Evolutionary conservation across 2,329 filamentous ascomycete genomes (phyloP).

Genomic region (Aspergillus transmontanensis): DNA sequence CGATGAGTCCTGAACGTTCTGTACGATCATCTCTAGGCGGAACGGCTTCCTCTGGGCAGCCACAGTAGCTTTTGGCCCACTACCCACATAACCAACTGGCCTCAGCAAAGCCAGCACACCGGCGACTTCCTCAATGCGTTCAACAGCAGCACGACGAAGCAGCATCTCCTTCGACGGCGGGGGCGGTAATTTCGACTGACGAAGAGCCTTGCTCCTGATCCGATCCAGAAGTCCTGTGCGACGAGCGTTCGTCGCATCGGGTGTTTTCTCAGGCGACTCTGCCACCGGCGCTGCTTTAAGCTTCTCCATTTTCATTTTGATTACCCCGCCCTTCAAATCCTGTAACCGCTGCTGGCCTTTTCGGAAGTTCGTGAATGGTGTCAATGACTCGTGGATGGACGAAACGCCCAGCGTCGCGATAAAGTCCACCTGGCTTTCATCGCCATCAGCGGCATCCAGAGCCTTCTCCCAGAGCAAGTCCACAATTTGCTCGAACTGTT

Average conservation of each 20-base stretch:
- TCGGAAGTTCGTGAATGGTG: constrained; percentile 36
- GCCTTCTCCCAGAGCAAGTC: constrained; percentile 50
- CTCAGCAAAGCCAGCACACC: constrained; percentile 67
- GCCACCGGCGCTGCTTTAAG: constrained; percentile 26
- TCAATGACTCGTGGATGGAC: constrained; percentile 41
- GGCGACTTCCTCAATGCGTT: constrained; percentile 69
- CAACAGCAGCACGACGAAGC: constrained; percentile 65
- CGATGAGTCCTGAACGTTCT: constrained; percentile 70
- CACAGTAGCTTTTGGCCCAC: constrained; percentile 31
- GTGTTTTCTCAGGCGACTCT: constrained; percentile 26
- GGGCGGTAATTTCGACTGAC: constrained; percentile 49
- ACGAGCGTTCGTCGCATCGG: constrained; percentile 34
- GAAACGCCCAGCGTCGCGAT: constrained; percentile 35
- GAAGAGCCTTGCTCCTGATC: constrained; percentile 68
- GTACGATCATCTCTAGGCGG: constrained; percentile 63
- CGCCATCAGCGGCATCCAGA: constrained; percentile 32
- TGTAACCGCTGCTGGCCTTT: constrained; percentile 45
- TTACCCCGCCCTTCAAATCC: constrained; percentile 42
- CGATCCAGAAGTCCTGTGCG: constrained; percentile 72
- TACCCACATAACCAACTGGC: constrained; percentile 37
- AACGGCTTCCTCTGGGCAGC: constrained; percentile 62
- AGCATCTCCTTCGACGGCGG: constrained; percentile 58
- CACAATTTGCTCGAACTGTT: constrained; percentile 53
- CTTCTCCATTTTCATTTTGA: constrained; percentile 40
- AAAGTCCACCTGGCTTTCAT: constrained; percentile 38